phyloP scores from a whole-genome alignment of 75 land plant species.

The Cupressus sempervirens region DNA sequence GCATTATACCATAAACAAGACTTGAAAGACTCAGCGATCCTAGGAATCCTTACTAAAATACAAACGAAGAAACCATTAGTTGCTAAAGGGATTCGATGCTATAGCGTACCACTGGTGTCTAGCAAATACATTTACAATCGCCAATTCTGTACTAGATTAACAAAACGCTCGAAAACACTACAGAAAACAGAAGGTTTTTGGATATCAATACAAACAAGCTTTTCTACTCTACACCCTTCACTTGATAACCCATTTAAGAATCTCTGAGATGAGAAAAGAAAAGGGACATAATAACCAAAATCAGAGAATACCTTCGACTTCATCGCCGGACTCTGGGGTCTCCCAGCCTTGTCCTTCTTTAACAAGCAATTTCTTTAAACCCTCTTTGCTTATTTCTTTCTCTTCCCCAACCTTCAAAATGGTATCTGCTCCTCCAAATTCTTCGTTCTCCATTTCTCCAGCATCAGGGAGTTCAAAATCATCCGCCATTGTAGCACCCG shows the following conservation, averaged over 20 bases:
- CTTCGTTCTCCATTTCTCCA: neutral
- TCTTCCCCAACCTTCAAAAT: conserved; percentile 69
- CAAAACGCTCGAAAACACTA: too few species aligned
- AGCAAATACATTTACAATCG: neutral
- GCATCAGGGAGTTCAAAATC: conserved; percentile 9
- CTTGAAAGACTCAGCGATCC: neutral
- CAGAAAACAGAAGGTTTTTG: too few species aligned
- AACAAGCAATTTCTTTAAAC: conserved; percentile 71
- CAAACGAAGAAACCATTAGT: neutral
- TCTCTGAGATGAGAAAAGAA: neutral
- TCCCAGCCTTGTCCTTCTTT: conserved; percentile 69
- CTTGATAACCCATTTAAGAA: neutral
- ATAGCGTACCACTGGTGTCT: neutral
- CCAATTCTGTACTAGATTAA: neutral
- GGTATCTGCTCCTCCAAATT: conserved; percentile 1
- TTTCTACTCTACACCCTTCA: too few species aligned
- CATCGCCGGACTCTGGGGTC: conserved; percentile 68
- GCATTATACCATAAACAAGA: neutral
- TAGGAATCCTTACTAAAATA: too few species aligned
- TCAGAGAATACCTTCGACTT: conserved; percentile 54
- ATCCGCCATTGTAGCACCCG: neutral
- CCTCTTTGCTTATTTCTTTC: conserved; percentile 73
- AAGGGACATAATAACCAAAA: neutral
- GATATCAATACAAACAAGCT: too few species aligned
- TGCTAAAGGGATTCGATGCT: neutral